Evolutionary conservation across 2,329 filamentous ascomycete species (phyloP).

Genomic region (Westerdykella aurantiaca): DNA sequence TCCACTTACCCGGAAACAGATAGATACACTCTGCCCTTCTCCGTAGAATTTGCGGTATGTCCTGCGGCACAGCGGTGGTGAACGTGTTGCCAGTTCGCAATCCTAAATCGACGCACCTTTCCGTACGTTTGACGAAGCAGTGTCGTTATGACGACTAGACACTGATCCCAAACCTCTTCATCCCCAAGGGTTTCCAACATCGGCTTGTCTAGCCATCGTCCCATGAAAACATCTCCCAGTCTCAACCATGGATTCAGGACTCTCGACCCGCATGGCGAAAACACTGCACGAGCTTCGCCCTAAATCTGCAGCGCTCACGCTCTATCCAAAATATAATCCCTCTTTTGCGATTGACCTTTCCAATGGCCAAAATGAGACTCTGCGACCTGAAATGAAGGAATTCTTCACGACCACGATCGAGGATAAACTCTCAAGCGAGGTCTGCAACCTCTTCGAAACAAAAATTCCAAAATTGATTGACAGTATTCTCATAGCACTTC

Average conservation of each 20-base stretch:
- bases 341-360: slow-evolving; percentile 19
- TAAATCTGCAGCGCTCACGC: slow-evolving; percentile 4
- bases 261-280: slow-evolving; percentile 19
- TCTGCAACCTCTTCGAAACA: slow-evolving; percentile 3
- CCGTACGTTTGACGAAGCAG: no score
- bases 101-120: no score
- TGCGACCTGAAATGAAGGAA: slow-evolving; percentile 21
- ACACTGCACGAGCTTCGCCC: slow-evolving; percentile 14
- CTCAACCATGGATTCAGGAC: slow-evolving; percentile 19
- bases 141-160: no score
- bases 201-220: no score
- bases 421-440: slow-evolving; percentile 15
- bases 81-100: no score
- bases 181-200: no score
- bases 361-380: slow-evolving; percentile 22
- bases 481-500: slow-evolving; percentile 14
- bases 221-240: background rate
- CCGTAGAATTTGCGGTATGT: no score
- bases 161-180: no score
- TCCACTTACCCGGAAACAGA: no score
- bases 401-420: slow-evolving; percentile 26
- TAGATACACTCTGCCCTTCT: no score
- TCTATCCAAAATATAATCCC: slow-evolving; percentile 10
- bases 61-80: no score
- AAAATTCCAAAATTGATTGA: background rate